These are phyloP conservation scores for Neopestalotiopsis sp. DNA, from an alignment of 2,329 filamentous ascomycete species.

Conservation along the genomic window DNA sequence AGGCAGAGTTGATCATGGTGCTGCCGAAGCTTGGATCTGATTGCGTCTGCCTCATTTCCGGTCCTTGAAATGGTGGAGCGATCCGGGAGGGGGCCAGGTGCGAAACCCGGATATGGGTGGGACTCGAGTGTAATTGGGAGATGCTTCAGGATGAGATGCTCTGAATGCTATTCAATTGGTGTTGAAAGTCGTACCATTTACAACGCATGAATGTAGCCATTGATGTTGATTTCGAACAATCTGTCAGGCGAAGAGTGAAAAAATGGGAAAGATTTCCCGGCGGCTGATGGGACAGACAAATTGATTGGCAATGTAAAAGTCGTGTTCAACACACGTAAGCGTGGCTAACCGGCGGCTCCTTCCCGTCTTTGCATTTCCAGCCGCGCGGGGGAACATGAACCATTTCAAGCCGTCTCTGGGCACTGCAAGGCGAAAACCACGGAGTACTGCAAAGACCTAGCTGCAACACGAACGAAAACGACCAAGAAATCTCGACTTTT, in stretches of 20 bases:
- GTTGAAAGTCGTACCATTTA: no score
- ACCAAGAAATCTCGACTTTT: neutral
- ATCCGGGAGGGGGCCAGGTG: neutral
- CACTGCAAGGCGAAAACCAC: neutral
- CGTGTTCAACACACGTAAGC: neutral
- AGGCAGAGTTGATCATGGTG: neutral
- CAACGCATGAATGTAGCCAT: neutral
- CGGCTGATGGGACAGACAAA: no score
- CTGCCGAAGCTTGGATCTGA: constrained; percentile 15
- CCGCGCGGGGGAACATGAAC: neutral
- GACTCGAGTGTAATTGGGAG: neutral
- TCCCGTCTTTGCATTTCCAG: neutral
- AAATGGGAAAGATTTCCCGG: neutral
- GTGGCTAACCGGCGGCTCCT: no score
- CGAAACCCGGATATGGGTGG: neutral
- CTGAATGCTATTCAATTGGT: neutral
- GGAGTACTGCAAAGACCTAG: neutral
- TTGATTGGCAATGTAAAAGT: neutral
- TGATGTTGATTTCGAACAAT: neutral
- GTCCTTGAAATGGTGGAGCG: constrained; percentile 1
- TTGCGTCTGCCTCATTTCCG: constrained; percentile 18
- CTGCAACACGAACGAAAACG: neutral
- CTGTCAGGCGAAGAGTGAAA: neutral
- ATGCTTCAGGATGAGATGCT: neutral
- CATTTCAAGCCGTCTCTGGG: neutral